Base-by-base conservation (phyloP, 164 flowering plant genomes). In the Macadamia integrifolia region DNA sequence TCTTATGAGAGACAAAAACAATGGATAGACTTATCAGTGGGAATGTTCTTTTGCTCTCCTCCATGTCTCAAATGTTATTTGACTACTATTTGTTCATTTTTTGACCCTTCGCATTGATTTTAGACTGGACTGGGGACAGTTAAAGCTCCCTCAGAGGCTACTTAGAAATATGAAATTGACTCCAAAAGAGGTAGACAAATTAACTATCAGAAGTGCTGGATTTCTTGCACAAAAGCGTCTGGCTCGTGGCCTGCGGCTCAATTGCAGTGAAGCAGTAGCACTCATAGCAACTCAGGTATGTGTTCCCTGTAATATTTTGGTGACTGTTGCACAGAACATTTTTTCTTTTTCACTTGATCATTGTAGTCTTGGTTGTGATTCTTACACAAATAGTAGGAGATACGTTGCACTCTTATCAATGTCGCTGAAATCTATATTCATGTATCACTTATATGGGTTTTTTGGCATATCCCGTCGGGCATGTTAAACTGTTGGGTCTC, bases 191-290 rank as follows among this genome's bases (percentile, higher is more conserved):
- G 81, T 81, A 8, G 98, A 95, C 74, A 95, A 91, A 69, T 71
- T 92, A 66, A 72, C 80, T 66, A 85, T 92, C 15, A 93, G 89
- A 55, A 79, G 81, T 64, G 94, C 94, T 62, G 99, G 99, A 31
- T 84, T 77, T 67, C 87, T 95, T 11, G 99, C 97, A 0, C 99
- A 95, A 75, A 95, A 95, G 84, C 97, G 94, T 65, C 87, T 95
- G 17, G 97, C 98, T 71, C 90, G 93, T 31, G 99, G 97, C 3
- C 67, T 85, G 53, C 69, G 80, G 78, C 97, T 95, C 32, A 95
- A 92, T 76, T 83, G 88, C 76, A 69, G 86, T 23, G 99, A 95
- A 82, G 88, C 97, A 43, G 90, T 84, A 3, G 99, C 99, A 31
- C 91, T 95, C 62, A 88, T 95, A 49, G 98, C 97, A 17, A 71